These are phyloP conservation scores for Danielia reshetovae DNA, from an alignment of 805 yeast species.

Conservation along the genomic window DNA sequence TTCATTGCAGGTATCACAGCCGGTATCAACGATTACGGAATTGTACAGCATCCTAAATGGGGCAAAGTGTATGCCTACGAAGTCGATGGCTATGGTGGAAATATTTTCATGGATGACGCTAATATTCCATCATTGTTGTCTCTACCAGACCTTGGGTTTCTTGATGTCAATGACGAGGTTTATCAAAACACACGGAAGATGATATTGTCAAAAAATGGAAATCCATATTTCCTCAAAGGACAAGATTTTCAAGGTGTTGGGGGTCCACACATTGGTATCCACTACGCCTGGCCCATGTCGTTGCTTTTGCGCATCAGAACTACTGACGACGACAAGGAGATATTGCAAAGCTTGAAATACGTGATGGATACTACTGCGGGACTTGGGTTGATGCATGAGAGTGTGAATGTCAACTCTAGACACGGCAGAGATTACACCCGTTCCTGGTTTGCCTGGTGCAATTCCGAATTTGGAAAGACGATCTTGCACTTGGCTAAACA, in stretches of 20 bases:
- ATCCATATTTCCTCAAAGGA: conserved; percentile 75
- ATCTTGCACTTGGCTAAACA: conserved; percentile 70
- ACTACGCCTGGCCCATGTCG: conserved; percentile 90
- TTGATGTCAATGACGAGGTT: conserved; percentile 46
- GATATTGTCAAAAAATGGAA: conserved; percentile 65
- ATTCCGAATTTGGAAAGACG: conserved; percentile 85
- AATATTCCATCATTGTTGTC: conserved; percentile 80
- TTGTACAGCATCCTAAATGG: conserved; percentile 60
- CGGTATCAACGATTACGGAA: conserved; percentile 63
- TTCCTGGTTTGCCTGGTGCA: conserved; percentile 95
- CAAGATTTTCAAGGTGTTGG: conserved; percentile 70
- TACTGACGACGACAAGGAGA: conserved; percentile 66
- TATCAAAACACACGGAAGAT: conserved; percentile 78
- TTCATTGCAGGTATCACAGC: conserved; percentile 41
- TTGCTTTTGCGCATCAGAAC: conserved; percentile 73
- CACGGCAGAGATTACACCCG: conserved; percentile 56
- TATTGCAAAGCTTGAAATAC: conserved; percentile 42
- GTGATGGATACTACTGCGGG: conserved; percentile 64
- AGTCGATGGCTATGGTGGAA: conserved; percentile 81
- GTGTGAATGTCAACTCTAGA: conserved; percentile 59
- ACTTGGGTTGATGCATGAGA: conserved; percentile 82
- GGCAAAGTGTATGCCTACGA: conserved; percentile 86
- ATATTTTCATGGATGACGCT: conserved; percentile 82
- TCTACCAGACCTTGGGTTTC: conserved; percentile 74
- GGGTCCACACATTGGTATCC: conserved; percentile 84